Evolutionary conservation across 148 eudicot species (phyloP), one percentile per base, ranked within the genome.

Genomic region (Mesembryanthemum crystallinum): DNA sequence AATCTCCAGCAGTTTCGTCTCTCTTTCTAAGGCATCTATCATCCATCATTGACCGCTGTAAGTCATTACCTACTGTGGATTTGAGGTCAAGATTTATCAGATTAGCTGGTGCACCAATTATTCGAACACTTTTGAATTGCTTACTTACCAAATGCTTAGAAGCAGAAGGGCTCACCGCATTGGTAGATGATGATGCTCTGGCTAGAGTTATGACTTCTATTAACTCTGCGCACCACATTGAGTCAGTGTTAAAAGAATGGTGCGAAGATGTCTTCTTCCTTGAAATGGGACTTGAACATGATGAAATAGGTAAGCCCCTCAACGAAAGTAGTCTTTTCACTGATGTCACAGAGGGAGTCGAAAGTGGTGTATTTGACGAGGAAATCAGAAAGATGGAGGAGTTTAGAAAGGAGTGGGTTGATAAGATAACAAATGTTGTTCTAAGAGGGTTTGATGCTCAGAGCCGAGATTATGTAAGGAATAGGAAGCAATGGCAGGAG

Each of bases 101-200:
- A 69, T 77, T 84, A 83, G 82, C 86, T 63, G 88, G 85, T 67
- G 81, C 77, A 58, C 91, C 96, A 28, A 79, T 88, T 72, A 79
- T 90, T 76, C 83, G 66, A 43, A 82, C 76, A 47, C 79, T 88
- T 61, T 66, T 90, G 79, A 88, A 85, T 79, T 76, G 73, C 71
- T 73, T 91, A 79, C 77, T 85, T 47, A 80, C 83, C 37, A 88
- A 85, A 80, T 95, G 99, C 75, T 84, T 84, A 76, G 99, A 92
- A 82, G 99, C 97, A n/a, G 97, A 95, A 76, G 99, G 92, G 58
- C 80, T 95, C 71, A 95, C 96, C 43, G 99, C 97, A 62, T 76
- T 95, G 80, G 93, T 89, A 4, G 92, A 91, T 80, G 90, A 95
- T 71, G 88, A 85, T 73, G 94, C 92, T 73, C 78, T 95, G 57